These are phyloP conservation scores for Aechmea fasciata DNA, from an alignment of 176 grass and related monocot genomes.

Conservation along the genomic window DNA sequence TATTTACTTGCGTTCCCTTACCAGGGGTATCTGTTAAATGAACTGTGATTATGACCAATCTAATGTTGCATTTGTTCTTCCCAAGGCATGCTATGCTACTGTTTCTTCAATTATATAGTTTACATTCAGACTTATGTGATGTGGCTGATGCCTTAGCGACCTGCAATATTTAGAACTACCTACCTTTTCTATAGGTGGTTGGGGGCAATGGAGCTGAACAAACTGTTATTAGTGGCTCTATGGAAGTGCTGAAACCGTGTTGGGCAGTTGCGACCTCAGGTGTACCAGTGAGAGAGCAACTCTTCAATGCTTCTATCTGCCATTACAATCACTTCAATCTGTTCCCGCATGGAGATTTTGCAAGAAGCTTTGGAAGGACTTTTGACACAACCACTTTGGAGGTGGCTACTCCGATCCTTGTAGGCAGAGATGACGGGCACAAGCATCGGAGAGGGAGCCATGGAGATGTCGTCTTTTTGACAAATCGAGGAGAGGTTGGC, in stretches of 20 bases:
- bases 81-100: background rate
- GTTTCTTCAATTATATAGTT: background rate
- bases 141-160: background rate
- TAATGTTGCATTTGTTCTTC: background rate
- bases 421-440: slow-evolving; percentile 75
- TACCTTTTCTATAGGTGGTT: slow-evolving; percentile 49
- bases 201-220: slow-evolving; percentile 75
- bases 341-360: slow-evolving; percentile 81
- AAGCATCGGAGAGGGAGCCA: slow-evolving; percentile 88
- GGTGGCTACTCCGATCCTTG: slow-evolving; percentile 74
- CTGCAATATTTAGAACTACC: background rate
- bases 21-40: too few relatives aligned
- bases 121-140: too few relatives aligned
- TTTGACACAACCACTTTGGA: slow-evolving; percentile 65
- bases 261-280: slow-evolving; percentile 98
- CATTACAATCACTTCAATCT: slow-evolving; percentile 74
- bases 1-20: too few relatives aligned
- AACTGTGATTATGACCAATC: too few relatives aligned
- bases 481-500: slow-evolving; percentile 76
- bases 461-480: slow-evolving; percentile 87
- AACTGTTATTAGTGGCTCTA: slow-evolving; percentile 78
- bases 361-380: slow-evolving; percentile 72
- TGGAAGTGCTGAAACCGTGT: slow-evolving; percentile 86
- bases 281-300: slow-evolving; percentile 76
- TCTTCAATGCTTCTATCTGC: slow-evolving; percentile 96